These are phyloP conservation scores for Lactifluus volemus DNA, from an alignment of 768 basidiomycete genomes.

Conservation along the genomic window DNA sequence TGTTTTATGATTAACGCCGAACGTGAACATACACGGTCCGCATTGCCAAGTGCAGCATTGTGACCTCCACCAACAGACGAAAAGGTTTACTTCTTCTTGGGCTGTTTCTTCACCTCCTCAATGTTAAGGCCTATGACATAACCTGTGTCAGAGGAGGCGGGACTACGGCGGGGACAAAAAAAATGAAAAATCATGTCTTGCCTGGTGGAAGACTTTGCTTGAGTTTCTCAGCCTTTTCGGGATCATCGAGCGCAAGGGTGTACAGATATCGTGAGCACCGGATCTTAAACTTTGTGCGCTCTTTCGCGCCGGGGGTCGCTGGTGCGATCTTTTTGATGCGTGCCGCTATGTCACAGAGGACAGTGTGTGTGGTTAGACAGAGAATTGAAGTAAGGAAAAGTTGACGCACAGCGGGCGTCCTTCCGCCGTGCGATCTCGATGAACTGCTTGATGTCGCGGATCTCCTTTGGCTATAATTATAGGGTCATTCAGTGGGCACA, in stretches of 20 bases:
- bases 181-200: slow-evolving; percentile 30
- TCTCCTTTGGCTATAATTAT: slow-evolving; percentile 77
- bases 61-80: neutral
- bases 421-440: slow-evolving; percentile 95
- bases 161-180: neutral
- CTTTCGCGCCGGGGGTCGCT: slow-evolving; percentile 58
- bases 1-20: slow-evolving; percentile 1
- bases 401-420: slow-evolving; percentile 85
- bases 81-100: slow-evolving; percentile 56
- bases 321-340: slow-evolving; percentile 93
- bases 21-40: slow-evolving; percentile 6
- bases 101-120: slow-evolving; percentile 57
- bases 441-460: slow-evolving; percentile 97
- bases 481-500: neutral
- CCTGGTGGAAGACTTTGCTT: slow-evolving; percentile 92
- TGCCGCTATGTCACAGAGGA: slow-evolving; percentile 50
- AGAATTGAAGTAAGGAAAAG: neutral
- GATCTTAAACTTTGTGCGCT: slow-evolving; percentile 96
- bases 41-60: neutral
- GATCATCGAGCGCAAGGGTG: slow-evolving; percentile 93
- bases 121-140: slow-evolving; percentile 52
- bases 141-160: neutral
- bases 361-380: neutral
- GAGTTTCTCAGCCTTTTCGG: slow-evolving; percentile 98
- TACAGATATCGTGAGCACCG: slow-evolving; percentile 95